Evolutionary conservation across 192 early-diverging fungal genomes (phyloP).

Genomic region (Backusella liffmaniae): DNA sequence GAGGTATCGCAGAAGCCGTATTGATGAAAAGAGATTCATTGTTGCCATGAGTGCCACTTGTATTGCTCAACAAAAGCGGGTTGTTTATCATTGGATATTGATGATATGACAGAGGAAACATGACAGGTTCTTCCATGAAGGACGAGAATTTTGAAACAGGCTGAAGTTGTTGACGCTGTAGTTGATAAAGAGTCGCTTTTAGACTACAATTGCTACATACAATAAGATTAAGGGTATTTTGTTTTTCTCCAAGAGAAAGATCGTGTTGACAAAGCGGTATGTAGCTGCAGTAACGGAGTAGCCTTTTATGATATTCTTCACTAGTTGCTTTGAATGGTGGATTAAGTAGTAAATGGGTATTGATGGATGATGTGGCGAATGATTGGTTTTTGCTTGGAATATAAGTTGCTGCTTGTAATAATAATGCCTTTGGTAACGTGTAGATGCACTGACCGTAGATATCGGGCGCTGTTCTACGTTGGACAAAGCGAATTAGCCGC

Average conservation of each 20-base stretch:
- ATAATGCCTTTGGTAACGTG: constrained; percentile 21
- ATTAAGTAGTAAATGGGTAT: background rate
- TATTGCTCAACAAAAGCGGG: background rate
- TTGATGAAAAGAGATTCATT: background rate
- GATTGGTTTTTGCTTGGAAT: constrained; percentile 19
- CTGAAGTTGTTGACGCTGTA: background rate
- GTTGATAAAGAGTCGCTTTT: background rate
- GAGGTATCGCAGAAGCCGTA: background rate
- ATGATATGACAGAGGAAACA: constrained; percentile 10
- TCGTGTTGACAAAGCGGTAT: constrained; percentile 14
- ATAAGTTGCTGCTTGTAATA: constrained; percentile 22
- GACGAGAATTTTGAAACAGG: background rate
- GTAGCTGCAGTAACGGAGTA: constrained; percentile 14
- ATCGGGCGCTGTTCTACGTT: background rate
- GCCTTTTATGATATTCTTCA: background rate
- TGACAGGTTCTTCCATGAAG: background rate
- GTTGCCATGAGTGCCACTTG: background rate
- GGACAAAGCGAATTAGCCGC: constrained; percentile 12
- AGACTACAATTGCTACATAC: background rate
- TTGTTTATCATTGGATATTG: background rate
- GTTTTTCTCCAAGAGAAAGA: background rate
- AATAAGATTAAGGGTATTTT: background rate
- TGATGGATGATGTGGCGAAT: background rate
- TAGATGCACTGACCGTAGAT: constrained; percentile 8
- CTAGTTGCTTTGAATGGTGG: background rate